Conservation (phyloP, 345 rosid genomes). For the Corchorus capsularis region DNA sequence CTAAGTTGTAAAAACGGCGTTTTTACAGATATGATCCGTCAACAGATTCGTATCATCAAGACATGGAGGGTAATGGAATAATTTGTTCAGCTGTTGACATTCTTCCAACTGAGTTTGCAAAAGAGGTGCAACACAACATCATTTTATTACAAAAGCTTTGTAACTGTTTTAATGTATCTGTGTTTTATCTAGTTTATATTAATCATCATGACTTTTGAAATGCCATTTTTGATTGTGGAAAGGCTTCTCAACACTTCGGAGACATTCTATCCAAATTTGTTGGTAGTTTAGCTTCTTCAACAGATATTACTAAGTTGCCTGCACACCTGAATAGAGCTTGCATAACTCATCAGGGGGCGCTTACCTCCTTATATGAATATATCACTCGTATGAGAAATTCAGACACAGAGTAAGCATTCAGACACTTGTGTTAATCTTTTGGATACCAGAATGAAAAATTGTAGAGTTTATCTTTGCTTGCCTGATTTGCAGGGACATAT, state of each 20-base stretch:
- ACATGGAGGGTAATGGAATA: conserved; percentile 85
- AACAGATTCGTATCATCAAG: conserved; percentile 58
- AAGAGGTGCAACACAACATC: conserved; percentile 57
- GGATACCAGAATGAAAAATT: not conserved
- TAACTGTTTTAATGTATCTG: not conserved
- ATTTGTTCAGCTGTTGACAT: conserved; percentile 80
- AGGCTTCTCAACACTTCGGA: conserved; percentile 98
- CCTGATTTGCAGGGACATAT: conserved; percentile 51
- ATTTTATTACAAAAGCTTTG: conserved; percentile 2
- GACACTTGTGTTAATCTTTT: too few species aligned
- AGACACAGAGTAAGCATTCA: conserved; percentile 68
- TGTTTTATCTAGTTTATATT: conserved; percentile 18
- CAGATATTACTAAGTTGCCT: conserved; percentile 59
- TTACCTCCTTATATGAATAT: conserved; percentile 73
- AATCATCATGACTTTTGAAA: conserved; percentile 7
- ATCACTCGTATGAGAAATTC: conserved; percentile 86
- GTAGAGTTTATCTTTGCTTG: not conserved
- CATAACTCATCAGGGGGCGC: conserved; percentile 70
- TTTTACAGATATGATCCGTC: conserved; percentile 63
- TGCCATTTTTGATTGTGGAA: conserved; percentile 28
- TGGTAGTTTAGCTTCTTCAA: conserved; percentile 68
- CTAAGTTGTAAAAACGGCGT: not conserved
- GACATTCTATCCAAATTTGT: conserved; percentile 73
- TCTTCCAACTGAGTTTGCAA: conserved; percentile 96
- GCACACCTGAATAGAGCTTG: conserved; percentile 82